phyloP scores from a whole-genome alignment of 768 basidiomycete genomes.

The Leccinellum luteum region DNA sequence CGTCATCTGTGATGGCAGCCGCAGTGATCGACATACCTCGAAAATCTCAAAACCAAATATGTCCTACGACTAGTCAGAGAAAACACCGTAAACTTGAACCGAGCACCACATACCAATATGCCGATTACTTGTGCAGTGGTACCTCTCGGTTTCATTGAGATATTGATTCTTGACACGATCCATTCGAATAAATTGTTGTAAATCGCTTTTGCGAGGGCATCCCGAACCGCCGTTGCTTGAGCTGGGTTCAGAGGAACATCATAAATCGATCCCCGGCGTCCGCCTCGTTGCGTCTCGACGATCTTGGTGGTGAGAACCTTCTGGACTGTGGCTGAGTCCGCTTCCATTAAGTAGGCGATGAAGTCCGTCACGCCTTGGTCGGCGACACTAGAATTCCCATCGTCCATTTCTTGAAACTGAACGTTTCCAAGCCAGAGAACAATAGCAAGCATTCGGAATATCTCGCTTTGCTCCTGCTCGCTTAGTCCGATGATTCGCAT shows the following conservation, averaged over 20 bases:
- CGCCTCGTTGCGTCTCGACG: constrained; percentile 91
- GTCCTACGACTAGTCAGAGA: constrained; percentile 49
- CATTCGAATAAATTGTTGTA: constrained; percentile 99
- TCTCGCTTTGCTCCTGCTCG: constrained; percentile 81
- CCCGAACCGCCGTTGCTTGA: constrained; percentile 84
- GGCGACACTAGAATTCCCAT: constrained; percentile 78
- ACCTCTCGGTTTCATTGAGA: constrained; percentile 89
- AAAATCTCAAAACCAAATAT: constrained; percentile 99
- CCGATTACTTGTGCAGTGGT: constrained; percentile 82
- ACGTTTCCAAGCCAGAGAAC: constrained; percentile 97
- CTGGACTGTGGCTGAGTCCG: constrained; percentile 72
- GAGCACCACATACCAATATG: constrained; percentile 61
- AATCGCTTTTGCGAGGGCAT: constrained; percentile 92
- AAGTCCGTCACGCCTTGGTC: constrained; percentile 94
- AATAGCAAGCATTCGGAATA: constrained; percentile 88
- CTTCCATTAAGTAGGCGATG: constrained; percentile 91
- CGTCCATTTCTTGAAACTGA: constrained; percentile 83
- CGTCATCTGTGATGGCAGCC: constrained; percentile 1
- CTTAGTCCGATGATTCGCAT: constrained; percentile 93
- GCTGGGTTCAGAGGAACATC: constrained; percentile 93
- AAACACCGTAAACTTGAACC: not conserved
- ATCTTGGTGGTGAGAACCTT: constrained; percentile 84
- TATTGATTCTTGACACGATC: constrained; percentile 95
- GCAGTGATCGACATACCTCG: constrained; percentile 49
- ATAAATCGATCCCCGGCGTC: constrained; percentile 92